These are phyloP conservation scores for Raffaelea ambrosiae DNA, from an alignment of 2,329 filamentous ascomycete genomes.

Conservation along the genomic window DNA sequence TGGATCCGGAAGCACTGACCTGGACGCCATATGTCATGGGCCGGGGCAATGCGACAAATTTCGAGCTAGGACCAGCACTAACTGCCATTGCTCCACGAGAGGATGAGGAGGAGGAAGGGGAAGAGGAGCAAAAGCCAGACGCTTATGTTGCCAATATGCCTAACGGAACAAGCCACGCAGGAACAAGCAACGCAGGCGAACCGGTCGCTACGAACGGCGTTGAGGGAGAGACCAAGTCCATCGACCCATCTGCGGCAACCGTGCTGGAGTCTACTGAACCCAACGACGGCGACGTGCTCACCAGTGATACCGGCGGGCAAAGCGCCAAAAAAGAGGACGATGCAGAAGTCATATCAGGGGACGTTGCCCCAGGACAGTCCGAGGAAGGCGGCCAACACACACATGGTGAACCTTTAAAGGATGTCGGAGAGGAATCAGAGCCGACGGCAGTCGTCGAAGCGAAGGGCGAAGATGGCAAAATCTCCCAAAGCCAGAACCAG, in stretches of 20 bases:
- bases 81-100: slow-evolving; percentile 84
- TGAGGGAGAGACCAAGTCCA: too few species aligned
- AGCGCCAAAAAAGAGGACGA: slow-evolving; percentile 1
- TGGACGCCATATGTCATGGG: slow-evolving; percentile 99
- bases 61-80: slow-evolving; percentile 71
- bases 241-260: neutral
- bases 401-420: too few species aligned
- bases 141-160: slow-evolving; percentile 17
- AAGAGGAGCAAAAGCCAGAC: slow-evolving; percentile 22
- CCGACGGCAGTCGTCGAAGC: too few species aligned
- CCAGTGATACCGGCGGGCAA: neutral
- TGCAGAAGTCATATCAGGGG: neutral
- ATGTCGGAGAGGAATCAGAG: too few species aligned
- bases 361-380: too few species aligned
- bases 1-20: slow-evolving; percentile 71
- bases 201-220: neutral
- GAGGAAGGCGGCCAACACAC: too few species aligned
- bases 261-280: slow-evolving; percentile 14
- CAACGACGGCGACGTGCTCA: slow-evolving; percentile 10
- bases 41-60: slow-evolving; percentile 69
- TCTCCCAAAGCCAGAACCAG: too few species aligned
- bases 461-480: too few species aligned
- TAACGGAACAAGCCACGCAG: slow-evolving; percentile 22
- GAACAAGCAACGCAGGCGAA: neutral
- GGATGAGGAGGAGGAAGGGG: slow-evolving; percentile 67